Evolutionary conservation across 768 basidiomycete species (phyloP), one percentile per base, ranked within the genome.

Genomic region (Lactarius deliciosus): DNA sequence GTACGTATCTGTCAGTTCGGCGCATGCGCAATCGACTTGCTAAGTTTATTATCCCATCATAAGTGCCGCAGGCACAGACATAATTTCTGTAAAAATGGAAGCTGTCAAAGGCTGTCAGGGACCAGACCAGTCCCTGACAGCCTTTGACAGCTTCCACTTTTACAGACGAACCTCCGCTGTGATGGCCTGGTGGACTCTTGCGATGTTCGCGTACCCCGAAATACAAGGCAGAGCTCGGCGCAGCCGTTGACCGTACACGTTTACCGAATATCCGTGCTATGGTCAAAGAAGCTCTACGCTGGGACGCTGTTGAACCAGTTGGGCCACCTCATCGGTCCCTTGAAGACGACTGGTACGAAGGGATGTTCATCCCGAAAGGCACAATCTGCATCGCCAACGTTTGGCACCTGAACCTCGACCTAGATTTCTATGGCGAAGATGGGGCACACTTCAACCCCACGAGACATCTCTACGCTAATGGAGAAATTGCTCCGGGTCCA

Each of bases 331-430:
- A 66, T 28, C 34, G 4, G 18, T n/a, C 55, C 25, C 40, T 34
- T 0, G 55, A 63, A 36, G 61, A 66, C 16, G 65, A 64, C 25
- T 66, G 65, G 65, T 64, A 66, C 9, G 32, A 64, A 40, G 65
- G 61, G 13, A 57, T 32, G 61, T 66, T 57, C 38, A 66, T 66
- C 34, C 65, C 65, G 13, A 40, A 40, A 15, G 38, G 38, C 38
- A 40, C 38, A 15, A 40, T 40, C 38, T 40, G 15, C 38, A 40
- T 16, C 38, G 38, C 38, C 15, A 40, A 16, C 38, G 38, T 40
- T 40, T 40, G 13, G 38, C 3, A 40, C 38, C 38, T 5, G 38
- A 40, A 40, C 15, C 38, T 40, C 38, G 38, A 40, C 38, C 38
- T 15, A 0, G 38, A 40, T 40, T 16, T 16, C 38, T 40, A 40